Conservation (phyloP, 306 rosid species). For the Dryas octopetala region DNA sequence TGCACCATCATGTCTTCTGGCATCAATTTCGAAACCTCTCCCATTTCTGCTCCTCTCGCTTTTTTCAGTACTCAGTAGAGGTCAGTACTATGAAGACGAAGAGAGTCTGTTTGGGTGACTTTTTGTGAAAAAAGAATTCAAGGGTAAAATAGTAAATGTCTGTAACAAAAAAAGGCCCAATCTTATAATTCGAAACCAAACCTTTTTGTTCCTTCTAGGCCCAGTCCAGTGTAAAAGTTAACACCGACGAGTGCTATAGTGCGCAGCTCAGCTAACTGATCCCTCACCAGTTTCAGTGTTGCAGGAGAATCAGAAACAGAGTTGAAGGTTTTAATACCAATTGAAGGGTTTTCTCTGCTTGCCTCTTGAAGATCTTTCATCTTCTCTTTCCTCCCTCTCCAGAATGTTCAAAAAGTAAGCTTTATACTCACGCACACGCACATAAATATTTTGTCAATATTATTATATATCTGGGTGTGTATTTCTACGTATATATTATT, state of each 20-base stretch:
- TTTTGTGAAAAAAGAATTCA: too few species aligned
- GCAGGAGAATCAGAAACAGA: background rate
- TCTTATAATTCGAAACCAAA: too few species aligned
- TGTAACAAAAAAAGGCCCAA: too few species aligned
- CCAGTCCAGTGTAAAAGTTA: background rate
- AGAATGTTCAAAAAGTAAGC: constrained; percentile 46
- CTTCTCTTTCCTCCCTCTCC: background rate
- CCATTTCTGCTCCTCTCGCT: too few species aligned
- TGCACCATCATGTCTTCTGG: too few species aligned
- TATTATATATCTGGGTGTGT: background rate
- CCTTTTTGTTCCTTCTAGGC: too few species aligned
- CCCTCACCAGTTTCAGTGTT: background rate
- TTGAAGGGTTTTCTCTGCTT: background rate
- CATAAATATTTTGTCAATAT: background rate
- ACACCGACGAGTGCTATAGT: constrained; percentile 4
- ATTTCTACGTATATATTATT: background rate
- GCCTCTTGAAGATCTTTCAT: constrained; percentile 3
- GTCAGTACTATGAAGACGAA: too few species aligned
- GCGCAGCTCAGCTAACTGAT: background rate
- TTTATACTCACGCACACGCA: background rate
- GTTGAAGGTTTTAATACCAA: background rate
- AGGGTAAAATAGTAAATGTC: too few species aligned
- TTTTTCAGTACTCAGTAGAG: too few species aligned
- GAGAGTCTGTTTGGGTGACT: too few species aligned
- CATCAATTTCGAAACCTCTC: too few species aligned